Evolutionary conservation across 148 eudicot genomes (phyloP).

Genomic region (Selenicereus undatus): DNA sequence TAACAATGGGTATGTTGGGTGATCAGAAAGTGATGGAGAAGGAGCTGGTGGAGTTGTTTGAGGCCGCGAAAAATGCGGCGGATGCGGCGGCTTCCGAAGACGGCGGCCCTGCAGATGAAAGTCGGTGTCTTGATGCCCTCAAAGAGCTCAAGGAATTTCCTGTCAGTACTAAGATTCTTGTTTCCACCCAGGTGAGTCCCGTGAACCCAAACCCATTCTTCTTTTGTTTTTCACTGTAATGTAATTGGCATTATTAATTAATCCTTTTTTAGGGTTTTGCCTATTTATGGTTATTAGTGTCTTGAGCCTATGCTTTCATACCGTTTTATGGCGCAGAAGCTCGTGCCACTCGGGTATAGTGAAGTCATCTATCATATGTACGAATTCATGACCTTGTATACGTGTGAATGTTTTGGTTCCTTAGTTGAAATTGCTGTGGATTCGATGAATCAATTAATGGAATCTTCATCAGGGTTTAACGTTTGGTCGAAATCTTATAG

Average conservation of each 20-base stretch:
- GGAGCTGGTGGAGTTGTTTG: conserved; percentile 54
- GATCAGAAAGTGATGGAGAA: conserved; percentile 39
- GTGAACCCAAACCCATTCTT: neutral
- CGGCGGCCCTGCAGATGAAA: conserved; percentile 41
- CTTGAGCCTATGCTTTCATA: neutral
- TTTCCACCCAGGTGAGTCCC: conserved; percentile 55
- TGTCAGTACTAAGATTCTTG: conserved; percentile 63
- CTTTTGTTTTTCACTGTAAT: neutral
- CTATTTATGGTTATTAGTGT: neutral
- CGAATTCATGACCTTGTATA: neutral
- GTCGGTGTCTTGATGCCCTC: conserved; percentile 60
- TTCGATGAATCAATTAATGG: neutral
- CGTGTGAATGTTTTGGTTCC: neutral
- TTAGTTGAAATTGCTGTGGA: neutral
- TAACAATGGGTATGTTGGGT: neutral
- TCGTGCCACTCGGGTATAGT: neutral
- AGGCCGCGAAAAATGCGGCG: conserved; percentile 64
- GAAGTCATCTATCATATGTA: neutral
- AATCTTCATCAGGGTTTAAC: neutral
- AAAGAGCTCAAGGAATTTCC: conserved; percentile 54
- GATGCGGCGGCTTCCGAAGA: conserved; percentile 42
- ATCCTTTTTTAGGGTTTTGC: neutral
- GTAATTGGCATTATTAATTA: neutral
- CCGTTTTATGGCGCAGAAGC: neutral
- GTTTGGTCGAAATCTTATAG: neutral